Percentiles rank a stretch among this genome's conserved stretches.
These are phyloP conservation scores for Gossypium bickii DNA, from an alignment of 345 rosid genomes.

Conservation along the genomic window DNA sequence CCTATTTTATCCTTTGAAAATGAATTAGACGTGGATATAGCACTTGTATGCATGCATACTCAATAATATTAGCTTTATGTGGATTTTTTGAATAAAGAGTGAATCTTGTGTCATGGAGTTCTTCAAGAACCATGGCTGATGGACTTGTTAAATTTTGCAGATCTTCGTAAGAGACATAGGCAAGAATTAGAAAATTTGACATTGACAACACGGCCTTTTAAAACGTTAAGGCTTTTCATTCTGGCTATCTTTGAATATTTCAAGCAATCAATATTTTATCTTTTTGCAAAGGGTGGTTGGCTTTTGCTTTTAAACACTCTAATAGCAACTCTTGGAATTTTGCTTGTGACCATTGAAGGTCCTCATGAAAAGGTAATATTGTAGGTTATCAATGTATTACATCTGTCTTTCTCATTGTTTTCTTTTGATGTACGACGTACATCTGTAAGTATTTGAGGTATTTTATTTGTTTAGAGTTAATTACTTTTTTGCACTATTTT, in stretches of 20 bases:
- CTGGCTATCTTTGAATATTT: conserved; percentile 56
- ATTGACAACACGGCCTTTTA: conserved; percentile 60
- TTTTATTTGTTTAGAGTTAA: neutral
- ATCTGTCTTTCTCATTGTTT: neutral
- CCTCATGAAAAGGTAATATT: conserved; percentile 83
- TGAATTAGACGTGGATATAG: neutral
- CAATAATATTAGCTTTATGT: neutral
- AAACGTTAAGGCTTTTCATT: conserved; percentile 64
- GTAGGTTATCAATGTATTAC: neutral
- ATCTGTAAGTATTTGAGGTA: neutral
- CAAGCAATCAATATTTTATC: conserved; percentile 43
- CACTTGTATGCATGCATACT: neutral
- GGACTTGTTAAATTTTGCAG: conserved; percentile 35
- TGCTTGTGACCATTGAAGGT: conserved; percentile 74
- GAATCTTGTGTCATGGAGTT: neutral
- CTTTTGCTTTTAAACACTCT: conserved; percentile 47
- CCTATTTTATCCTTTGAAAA: neutral
- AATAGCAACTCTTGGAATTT: conserved; percentile 37
- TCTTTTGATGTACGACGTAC: neutral
- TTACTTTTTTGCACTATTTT: neutral
- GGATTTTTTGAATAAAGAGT: neutral
- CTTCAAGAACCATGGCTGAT: conserved; percentile 10
- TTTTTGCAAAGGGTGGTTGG: conserved; percentile 69
- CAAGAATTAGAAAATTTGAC: conserved; percentile 70
- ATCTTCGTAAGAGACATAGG: conserved; percentile 51